Evolutionary conservation across 2,329 filamentous ascomycete species (phyloP).

Genomic region (Hymenoscyphus scutula): DNA sequence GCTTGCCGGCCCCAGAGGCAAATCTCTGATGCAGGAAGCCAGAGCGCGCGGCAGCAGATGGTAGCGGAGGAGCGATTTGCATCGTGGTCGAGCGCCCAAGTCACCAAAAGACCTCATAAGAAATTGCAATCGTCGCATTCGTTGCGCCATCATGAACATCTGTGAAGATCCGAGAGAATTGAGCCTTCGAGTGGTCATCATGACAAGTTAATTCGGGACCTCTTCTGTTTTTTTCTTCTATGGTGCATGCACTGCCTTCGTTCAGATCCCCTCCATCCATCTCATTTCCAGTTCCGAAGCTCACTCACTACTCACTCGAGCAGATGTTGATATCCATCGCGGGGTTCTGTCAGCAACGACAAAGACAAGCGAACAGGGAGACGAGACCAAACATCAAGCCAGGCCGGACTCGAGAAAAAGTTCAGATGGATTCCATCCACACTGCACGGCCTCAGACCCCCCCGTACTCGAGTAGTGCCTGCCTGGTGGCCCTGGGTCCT

Average conservation of each 20-base stretch:
- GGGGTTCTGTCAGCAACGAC: neutral
- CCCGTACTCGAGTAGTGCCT: neutral
- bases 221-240: too few relatives aligned
- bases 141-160: neutral
- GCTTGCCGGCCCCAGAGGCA: neutral
- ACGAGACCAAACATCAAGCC: neutral
- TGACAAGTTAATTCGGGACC: neutral
- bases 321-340: neutral
- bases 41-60: slow-evolving; percentile 1
- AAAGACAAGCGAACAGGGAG: neutral
- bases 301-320: too few relatives aligned
- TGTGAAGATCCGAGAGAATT: neutral
- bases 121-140: slow-evolving; percentile 1
- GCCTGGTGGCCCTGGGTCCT: too few relatives aligned
- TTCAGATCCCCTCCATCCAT: neutral
- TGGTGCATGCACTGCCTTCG: slow-evolving; percentile 1
- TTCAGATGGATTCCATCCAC: neutral
- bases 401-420: neutral
- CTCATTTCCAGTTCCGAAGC: neutral
- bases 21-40: slow-evolving; percentile 17
- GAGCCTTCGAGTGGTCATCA: neutral
- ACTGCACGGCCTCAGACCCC: neutral
- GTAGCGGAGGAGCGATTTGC: too few relatives aligned
- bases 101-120: neutral
- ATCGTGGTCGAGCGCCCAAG: neutral